Evolutionary conservation across 1,284 basidiomycete genomes (phyloP).

Genomic region (Austroboletus novae-zelandiae): DNA sequence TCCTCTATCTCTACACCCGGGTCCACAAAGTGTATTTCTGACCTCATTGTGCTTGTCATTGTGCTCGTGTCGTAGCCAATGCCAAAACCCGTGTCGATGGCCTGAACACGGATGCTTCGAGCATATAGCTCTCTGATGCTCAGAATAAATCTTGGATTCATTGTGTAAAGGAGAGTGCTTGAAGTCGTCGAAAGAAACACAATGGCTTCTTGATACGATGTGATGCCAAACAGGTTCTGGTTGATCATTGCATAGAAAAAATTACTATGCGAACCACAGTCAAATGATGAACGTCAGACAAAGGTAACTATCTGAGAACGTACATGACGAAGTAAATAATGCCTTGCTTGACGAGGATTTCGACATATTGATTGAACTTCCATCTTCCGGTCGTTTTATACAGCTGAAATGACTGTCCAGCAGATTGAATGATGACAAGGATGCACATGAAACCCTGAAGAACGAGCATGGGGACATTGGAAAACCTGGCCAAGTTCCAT

Average conservation of each 20-base stretch:
- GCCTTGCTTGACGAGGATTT: conserved; percentile 7
- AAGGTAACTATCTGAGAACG: not conserved
- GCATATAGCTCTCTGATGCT: conserved; percentile 7
- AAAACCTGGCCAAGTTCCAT: conserved; percentile 8
- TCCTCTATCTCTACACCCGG: not conserved
- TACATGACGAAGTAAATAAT: conserved; percentile 11
- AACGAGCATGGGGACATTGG: conserved; percentile 1
- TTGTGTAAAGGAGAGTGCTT: not conserved
- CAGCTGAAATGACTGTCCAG: conserved; percentile 2
- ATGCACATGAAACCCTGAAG: conserved; percentile 10
- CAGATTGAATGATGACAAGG: not conserved
- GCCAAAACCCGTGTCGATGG: conserved; percentile 11
- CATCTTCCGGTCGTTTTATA: conserved; percentile 1
- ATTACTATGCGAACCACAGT: not conserved
- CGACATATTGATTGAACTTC: conserved; percentile 9
- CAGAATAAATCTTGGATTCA: conserved; percentile 10
- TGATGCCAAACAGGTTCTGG: not conserved
- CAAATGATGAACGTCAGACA: no score
- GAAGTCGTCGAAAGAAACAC: not conserved
- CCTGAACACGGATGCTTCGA: not conserved
- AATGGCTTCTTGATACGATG: not conserved
- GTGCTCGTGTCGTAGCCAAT: not conserved
- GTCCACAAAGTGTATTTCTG: not conserved
- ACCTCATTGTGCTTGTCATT: not conserved
- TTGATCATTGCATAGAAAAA: not conserved